These are phyloP conservation scores for Cryptococcus neoformans DNA, from an alignment of 1,284 basidiomycete species.

Conservation along the genomic window DNA sequence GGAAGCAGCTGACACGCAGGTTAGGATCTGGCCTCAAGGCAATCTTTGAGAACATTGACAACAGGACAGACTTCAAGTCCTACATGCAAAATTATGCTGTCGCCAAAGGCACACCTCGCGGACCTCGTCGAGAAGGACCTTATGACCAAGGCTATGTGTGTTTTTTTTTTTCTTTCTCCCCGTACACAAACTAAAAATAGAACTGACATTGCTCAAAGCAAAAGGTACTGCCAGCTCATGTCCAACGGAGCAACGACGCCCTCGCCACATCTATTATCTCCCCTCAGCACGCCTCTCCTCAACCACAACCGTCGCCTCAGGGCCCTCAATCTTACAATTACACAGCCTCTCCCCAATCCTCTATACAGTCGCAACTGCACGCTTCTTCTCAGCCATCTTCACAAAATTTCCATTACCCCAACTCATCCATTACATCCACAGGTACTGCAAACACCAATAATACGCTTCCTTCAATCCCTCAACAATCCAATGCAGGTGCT, in stretches of 20 bases:
- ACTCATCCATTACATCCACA: conserved; percentile 7
- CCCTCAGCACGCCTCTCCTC: neutral
- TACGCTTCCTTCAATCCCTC: neutral
- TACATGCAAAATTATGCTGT: conserved; percentile 96
- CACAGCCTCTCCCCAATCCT: neutral
- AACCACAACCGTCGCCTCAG: neutral
- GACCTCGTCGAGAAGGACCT: conserved; percentile 76
- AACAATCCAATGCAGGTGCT: no score
- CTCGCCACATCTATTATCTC: neutral
- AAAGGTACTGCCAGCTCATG: conserved; percentile 35
- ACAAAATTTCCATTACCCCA: conserved; percentile 1
- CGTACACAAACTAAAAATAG: neutral
- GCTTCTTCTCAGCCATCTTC: neutral
- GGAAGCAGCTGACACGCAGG: neutral
- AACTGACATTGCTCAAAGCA: neutral
- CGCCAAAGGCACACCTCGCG: conserved; percentile 66
- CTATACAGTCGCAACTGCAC: conserved; percentile 4
- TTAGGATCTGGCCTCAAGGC: conserved; percentile 74
- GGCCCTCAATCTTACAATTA: neutral
- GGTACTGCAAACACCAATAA: neutral
- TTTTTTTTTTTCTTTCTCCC: conserved; percentile 19
- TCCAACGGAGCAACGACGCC: conserved; percentile 23
- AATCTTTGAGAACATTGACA: conserved; percentile 88
- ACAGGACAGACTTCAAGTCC: conserved; percentile 87
- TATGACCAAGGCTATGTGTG: conserved; percentile 81